phyloP scores from a whole-genome alignment of 768 basidiomycete genomes.

The Mrakia blollopis region DNA sequence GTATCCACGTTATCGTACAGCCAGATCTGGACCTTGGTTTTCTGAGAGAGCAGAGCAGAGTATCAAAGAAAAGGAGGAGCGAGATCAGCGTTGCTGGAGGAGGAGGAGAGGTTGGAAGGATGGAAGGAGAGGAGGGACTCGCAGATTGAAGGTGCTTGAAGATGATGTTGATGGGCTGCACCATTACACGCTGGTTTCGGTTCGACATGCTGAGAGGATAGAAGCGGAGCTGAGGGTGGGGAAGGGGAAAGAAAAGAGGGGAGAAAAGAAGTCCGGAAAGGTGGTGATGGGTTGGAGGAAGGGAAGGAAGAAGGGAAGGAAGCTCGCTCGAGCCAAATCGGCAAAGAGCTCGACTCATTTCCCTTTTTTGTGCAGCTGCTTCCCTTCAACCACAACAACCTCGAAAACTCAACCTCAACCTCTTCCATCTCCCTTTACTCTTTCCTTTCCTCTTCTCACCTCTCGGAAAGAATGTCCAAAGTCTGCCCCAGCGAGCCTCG shows the following conservation, averaged over 20 bases:
- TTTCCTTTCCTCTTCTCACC: background rate
- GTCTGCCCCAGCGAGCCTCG: constrained; percentile 19
- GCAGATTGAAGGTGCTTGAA: constrained; percentile 96
- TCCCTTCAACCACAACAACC: background rate
- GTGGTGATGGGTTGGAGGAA: constrained; percentile 1
- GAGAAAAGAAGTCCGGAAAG: background rate
- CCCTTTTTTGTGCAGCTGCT: background rate
- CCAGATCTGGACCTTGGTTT: constrained; percentile 84
- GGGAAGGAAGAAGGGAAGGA: background rate
- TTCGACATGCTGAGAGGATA: constrained; percentile 64
- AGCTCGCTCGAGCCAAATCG: background rate
- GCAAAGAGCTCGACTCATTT: background rate
- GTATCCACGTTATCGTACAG: constrained; percentile 94
- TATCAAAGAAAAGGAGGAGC: background rate
- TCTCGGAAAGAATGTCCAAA: constrained; percentile 11
- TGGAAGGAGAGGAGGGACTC: constrained; percentile 17
- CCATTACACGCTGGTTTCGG: constrained; percentile 95
- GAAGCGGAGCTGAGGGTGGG: background rate
- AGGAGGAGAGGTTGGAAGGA: background rate
- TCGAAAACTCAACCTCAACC: background rate
- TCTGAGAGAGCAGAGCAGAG: constrained; percentile 54
- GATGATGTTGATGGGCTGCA: constrained; percentile 98
- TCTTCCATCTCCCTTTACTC: background rate
- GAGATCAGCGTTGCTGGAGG: background rate
- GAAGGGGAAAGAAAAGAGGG: background rate